Evolutionary conservation across 805 yeast genomes (phyloP), one percentile per base, ranked within the genome.

Genomic region (Candida rishiriensis): DNA sequence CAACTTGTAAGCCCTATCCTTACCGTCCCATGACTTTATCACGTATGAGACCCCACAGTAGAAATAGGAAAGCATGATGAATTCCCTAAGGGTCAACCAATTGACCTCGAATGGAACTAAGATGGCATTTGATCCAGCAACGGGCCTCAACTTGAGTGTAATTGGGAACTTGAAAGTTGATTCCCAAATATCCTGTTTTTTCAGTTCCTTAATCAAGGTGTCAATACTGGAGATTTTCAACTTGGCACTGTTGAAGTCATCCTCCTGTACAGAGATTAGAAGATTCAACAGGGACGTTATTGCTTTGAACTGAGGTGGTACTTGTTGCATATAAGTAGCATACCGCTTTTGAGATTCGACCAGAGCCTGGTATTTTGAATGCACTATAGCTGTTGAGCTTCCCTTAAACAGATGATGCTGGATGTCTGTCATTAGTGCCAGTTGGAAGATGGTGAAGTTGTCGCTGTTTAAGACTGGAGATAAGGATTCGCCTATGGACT

Each of bases 81-180:
- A 72, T 44, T 74, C 78, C 35, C 66, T 69, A 4, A 71, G 61
- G 12, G 66, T 61, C 11, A 74, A 43, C 78, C 80, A 75, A 15
- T 55, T 54, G 2, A 72, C 50, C 17, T 59, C 53, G 14, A 61
- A 21, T 3, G 65, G 51, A 47, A 69, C 14, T 15, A 45, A 8
- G 9, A 16, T 10, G 4, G 29, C 18, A 1, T 33, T 28, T 15
- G 15, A 14, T 21, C 16, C 15, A 33, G 26, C 13, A n/a, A 11
- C 30, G 21, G 26, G 8, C 6, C 28, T 38, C 4, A 46, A 10
- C 14, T 39, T 28, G 17, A 48, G 13, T 10, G 40, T 36, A 5
- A 52, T n/a, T 13, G 15, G 16, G 17, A 55, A 52, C 26, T 41
- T 44, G 35, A 38, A 41, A 13, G 34, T 28, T 13, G 35, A 15